Evolutionary conservation across 2,329 filamentous ascomycete species (phyloP).

Genomic region (Arthroderma uncinatum): DNA sequence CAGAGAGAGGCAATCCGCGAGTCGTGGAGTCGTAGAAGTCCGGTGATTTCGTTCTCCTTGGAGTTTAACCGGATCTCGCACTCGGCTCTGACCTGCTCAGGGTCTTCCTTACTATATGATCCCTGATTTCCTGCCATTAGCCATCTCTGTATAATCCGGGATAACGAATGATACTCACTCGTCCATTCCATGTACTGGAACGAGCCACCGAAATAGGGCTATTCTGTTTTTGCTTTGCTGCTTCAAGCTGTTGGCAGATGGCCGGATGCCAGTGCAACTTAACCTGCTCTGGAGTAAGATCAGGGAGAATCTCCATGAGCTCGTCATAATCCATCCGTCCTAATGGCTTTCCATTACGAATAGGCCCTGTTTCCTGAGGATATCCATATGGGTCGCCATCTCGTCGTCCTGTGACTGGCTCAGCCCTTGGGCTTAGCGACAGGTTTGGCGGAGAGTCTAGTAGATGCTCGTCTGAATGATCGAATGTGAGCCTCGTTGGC

Average conservation of each 20-base stretch:
- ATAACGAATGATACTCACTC: background rate
- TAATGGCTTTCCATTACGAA: slow-evolving; percentile 6
- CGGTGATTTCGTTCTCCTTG: slow-evolving; percentile 12
- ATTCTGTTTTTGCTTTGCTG: background rate
- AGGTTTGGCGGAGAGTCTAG: slow-evolving; percentile 7
- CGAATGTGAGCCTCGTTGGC: slow-evolving; percentile 7
- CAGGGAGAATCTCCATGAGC: slow-evolving; percentile 11
- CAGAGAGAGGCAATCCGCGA: slow-evolving; percentile 9
- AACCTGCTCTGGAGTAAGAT: slow-evolving; percentile 12
- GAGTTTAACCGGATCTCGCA: slow-evolving; percentile 9
- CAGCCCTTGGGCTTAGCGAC: background rate
- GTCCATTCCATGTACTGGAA: background rate
- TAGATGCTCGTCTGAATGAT: background rate
- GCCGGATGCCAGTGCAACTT: slow-evolving; percentile 12
- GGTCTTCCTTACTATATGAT: background rate
- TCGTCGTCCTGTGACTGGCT: background rate
- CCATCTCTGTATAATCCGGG: background rate
- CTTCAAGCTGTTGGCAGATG: slow-evolving; percentile 5
- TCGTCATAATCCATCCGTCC: slow-evolving; percentile 12
- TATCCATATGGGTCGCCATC: background rate
- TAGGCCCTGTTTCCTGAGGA: background rate
- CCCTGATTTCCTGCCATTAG: no score
- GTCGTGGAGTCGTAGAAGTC: slow-evolving; percentile 11
- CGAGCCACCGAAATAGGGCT: background rate
- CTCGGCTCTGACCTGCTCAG: slow-evolving; percentile 8